Evolutionary conservation across 345 rosid species (phyloP).

Genomic region (Boechera retrofracta): DNA sequence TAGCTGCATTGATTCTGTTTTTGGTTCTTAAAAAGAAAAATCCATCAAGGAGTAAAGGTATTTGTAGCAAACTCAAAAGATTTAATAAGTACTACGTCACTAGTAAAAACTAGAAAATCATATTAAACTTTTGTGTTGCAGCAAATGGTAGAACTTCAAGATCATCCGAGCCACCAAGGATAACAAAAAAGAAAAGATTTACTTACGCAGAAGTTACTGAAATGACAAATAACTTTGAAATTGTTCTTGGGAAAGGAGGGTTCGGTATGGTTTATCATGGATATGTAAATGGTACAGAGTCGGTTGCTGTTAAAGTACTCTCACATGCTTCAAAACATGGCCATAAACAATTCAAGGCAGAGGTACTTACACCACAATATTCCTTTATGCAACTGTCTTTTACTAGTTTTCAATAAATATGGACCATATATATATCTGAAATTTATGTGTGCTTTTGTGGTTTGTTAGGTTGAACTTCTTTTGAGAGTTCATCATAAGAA

Average conservation of each 20-base stretch:
- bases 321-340: background rate
- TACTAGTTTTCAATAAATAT: background rate
- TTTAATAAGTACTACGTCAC: background rate
- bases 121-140: background rate
- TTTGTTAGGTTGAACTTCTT: slow-evolving; percentile 1
- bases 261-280: background rate
- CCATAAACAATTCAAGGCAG: background rate
- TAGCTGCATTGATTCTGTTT: background rate
- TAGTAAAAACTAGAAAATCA: background rate
- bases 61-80: background rate
- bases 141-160: background rate
- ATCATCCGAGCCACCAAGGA: background rate
- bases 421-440: background rate
- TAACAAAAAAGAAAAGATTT: background rate
- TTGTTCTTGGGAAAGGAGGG: background rate
- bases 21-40: background rate
- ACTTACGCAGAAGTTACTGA: background rate
- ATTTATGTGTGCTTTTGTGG: background rate
- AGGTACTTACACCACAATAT: background rate
- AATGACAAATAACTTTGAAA: slow-evolving; percentile 3
- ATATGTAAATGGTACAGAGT: background rate
- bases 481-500: background rate
- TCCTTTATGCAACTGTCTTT: background rate
- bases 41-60: background rate
- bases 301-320: background rate